These are phyloP conservation scores for Kodamaea fukazawae DNA, from an alignment of 805 yeast genomes.

Conservation along the genomic window DNA sequence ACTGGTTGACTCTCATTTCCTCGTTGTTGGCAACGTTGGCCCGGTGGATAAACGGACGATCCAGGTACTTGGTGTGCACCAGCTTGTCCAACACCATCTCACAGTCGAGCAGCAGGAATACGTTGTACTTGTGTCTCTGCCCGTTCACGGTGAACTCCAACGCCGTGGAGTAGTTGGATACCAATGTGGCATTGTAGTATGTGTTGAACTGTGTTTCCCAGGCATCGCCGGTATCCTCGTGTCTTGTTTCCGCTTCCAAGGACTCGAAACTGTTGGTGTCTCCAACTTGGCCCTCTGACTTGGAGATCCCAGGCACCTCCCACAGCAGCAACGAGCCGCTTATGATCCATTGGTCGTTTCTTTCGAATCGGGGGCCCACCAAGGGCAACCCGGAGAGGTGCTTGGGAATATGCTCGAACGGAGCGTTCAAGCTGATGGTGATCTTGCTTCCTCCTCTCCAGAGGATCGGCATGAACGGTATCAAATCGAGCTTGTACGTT, in stretches of 20 bases:
- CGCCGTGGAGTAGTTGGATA: conserved; percentile 2
- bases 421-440: conserved; percentile 12
- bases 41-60: conserved; percentile 3
- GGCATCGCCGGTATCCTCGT: conserved; percentile 2
- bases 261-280: conserved; percentile 1
- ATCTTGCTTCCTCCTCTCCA: conserved; percentile 22
- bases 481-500: conserved; percentile 25
- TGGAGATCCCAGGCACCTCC: conserved; percentile 3
- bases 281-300: conserved; percentile 1
- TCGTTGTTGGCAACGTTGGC: not conserved
- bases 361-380: not conserved
- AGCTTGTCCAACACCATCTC: conserved; percentile 4
- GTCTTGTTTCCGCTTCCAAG: not conserved
- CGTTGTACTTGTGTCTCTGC: conserved; percentile 1
- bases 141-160: conserved; percentile 2
- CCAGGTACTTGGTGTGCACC: conserved; percentile 1
- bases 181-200: conserved; percentile 3
- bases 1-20: not conserved
- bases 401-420: conserved; percentile 3
- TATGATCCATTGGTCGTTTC: conserved; percentile 2
- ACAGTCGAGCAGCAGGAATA: conserved; percentile 7
- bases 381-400: not conserved
- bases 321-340: conserved; percentile 6
- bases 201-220: conserved; percentile 4
- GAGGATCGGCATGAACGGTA: conserved; percentile 25